Percentiles rank a stretch among this genome's conserved stretches.
Conservation (phyloP, 345 rosid genomes). For the Aegle marmelos region DNA sequence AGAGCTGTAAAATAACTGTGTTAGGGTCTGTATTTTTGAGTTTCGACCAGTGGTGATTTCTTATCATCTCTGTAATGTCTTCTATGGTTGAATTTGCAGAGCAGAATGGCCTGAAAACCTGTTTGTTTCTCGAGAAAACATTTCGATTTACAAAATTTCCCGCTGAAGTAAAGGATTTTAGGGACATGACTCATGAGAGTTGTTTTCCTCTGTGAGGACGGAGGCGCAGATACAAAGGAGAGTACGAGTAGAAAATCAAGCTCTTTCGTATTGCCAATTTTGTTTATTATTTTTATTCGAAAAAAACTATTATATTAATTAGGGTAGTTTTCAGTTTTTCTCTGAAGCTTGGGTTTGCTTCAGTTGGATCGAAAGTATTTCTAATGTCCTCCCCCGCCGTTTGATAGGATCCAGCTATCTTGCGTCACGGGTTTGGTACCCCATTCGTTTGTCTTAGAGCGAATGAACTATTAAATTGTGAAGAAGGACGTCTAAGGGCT, state of each 20-base stretch:
- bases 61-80: constrained; percentile 41
- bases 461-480: too few relatives aligned
- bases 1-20: constrained; percentile 39
- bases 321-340: too few relatives aligned
- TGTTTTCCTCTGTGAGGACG: not conserved
- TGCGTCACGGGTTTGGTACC: too few relatives aligned
- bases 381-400: too few relatives aligned
- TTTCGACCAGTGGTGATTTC: constrained; percentile 43
- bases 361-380: too few relatives aligned
- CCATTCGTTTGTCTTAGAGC: too few relatives aligned
- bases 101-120: constrained; percentile 19
- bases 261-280: not conserved
- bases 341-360: too few relatives aligned
- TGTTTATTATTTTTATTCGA: too few relatives aligned
- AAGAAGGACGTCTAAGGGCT: too few relatives aligned
- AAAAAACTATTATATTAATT: too few relatives aligned
- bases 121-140: constrained; percentile 18
- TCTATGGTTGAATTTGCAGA: constrained; percentile 11
- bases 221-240: not conserved
- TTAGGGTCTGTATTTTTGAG: not conserved
- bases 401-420: too few relatives aligned
- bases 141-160: constrained; percentile 8
- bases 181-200: not conserved
- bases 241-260: not conserved
- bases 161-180: not conserved